Evolutionary conservation across 139 green algal genomes (phyloP).

Genomic region (Limnomonas spitsbergensis): DNA sequence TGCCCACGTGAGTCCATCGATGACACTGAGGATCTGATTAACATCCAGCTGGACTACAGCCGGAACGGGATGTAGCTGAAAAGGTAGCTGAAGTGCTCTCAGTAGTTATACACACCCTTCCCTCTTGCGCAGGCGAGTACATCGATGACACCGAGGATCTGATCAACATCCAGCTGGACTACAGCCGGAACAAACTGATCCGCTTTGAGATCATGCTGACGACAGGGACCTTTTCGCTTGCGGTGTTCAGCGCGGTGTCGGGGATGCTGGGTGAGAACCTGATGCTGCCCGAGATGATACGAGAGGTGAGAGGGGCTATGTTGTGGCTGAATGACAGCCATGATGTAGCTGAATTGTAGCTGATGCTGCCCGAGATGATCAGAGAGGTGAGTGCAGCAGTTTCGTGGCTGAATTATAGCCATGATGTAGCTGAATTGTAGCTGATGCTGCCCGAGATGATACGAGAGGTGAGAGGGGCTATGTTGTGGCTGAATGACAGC

Average conservation of each 20-base stretch:
- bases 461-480: conserved; percentile 36
- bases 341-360: too few species aligned
- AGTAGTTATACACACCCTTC: too few species aligned
- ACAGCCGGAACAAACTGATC: conserved; percentile 81
- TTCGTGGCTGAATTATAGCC: too few species aligned
- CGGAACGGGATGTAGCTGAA: conserved; percentile 83
- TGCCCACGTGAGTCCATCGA: conserved; percentile 86
- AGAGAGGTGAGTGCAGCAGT: too few species aligned
- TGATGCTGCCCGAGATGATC: too few species aligned
- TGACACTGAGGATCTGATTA: conserved; percentile 95
- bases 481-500: too few species aligned
- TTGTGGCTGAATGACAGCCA: too few species aligned
- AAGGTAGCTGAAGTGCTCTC: too few species aligned
- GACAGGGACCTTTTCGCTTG: conserved; percentile 68
- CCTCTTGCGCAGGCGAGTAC: conserved; percentile 77
- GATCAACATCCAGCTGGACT: conserved; percentile 94
- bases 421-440: too few species aligned
- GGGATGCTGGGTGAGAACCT: conserved; percentile 85
- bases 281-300: conserved; percentile 68
- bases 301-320: conserved; percentile 12
- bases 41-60: conserved; percentile 90
- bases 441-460: conserved; percentile 69
- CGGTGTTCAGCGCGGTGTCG: conserved; percentile 53
- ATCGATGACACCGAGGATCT: conserved; percentile 97
- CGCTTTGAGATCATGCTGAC: conserved; percentile 57